Evolutionary conservation across 176 grass and related monocot genomes (phyloP).

Genomic region (Ensete glaucum): DNA sequence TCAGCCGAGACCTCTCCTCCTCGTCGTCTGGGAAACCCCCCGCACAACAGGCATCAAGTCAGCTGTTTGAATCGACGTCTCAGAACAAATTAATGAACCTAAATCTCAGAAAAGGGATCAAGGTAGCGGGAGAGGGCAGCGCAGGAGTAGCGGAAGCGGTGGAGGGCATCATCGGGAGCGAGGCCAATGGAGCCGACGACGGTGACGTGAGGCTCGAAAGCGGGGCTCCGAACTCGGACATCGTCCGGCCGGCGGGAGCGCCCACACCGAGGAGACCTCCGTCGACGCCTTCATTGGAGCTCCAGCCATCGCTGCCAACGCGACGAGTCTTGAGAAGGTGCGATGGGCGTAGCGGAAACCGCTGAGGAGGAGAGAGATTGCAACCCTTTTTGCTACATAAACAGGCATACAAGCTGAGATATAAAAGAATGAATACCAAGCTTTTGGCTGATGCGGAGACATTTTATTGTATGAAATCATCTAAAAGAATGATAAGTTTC

Average conservation of each 20-base stretch:
- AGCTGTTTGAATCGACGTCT: not conserved
- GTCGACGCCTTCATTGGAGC: slow-evolving; percentile 22
- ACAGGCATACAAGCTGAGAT: too few relatives aligned
- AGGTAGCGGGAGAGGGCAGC: slow-evolving; percentile 36
- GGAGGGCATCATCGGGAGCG: slow-evolving; percentile 33
- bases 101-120: not conserved
- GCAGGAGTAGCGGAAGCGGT: slow-evolving; percentile 43
- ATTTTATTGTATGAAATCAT: too few relatives aligned
- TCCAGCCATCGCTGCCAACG: slow-evolving; percentile 26
- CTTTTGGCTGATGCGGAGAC: too few relatives aligned
- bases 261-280: slow-evolving; percentile 85
- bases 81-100: too few relatives aligned
- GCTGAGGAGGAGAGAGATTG: too few relatives aligned
- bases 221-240: slow-evolving; percentile 52
- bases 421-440: too few relatives aligned
- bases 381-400: too few relatives aligned
- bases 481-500: too few relatives aligned
- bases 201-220: slow-evolving; percentile 79
- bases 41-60: slow-evolving; percentile 43
- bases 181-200: slow-evolving; percentile 59
- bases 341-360: too few relatives aligned
- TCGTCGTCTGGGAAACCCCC: slow-evolving; percentile 65
- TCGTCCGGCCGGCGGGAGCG: slow-evolving; percentile 49
- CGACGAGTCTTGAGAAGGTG: too few relatives aligned
- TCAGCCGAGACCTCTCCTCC: slow-evolving; percentile 61